Evolutionary conservation across 1,284 basidiomycete genomes (phyloP).

Genomic region (Mycosarcoma maydis): DNA sequence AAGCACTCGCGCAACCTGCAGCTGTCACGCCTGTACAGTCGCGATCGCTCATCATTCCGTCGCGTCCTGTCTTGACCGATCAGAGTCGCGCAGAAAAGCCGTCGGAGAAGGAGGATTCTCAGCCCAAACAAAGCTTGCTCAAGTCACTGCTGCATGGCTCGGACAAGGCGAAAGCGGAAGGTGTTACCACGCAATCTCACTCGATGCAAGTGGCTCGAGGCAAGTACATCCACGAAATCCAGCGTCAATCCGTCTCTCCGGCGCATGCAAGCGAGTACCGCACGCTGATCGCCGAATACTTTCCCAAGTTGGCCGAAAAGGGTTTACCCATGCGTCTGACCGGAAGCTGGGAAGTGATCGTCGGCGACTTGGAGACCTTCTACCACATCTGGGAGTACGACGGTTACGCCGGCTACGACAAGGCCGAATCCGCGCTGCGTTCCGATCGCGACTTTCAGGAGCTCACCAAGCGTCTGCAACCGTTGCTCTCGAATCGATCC

Average conservation of each 20-base stretch:
- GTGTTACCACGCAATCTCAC: conserved; percentile 41
- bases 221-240: conserved; percentile 64
- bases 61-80: conserved; percentile 11
- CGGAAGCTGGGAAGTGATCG: conserved; percentile 61
- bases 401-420: conserved; percentile 62
- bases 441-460: conserved; percentile 44
- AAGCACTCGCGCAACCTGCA: conserved; percentile 2
- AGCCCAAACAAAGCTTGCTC: conserved; percentile 43
- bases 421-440: conserved; percentile 28
- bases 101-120: not conserved
- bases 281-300: conserved; percentile 44
- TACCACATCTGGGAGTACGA: conserved; percentile 66
- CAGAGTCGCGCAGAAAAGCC: not conserved
- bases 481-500: conserved; percentile 48
- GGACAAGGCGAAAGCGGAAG: conserved; percentile 50
- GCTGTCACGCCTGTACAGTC: conserved; percentile 16
- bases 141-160: conserved; percentile 61
- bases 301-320: conserved; percentile 52
- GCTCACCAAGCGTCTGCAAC: conserved; percentile 28
- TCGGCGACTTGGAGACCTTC: conserved; percentile 64
- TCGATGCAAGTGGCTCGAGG: conserved; percentile 53
- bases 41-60: conserved; percentile 39
- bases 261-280: conserved; percentile 55
- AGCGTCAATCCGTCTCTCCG: conserved; percentile 56
- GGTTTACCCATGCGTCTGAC: conserved; percentile 39